phyloP scores from a whole-genome alignment of 768 basidiomycete genomes.

The Podaxis pistillaris region DNA sequence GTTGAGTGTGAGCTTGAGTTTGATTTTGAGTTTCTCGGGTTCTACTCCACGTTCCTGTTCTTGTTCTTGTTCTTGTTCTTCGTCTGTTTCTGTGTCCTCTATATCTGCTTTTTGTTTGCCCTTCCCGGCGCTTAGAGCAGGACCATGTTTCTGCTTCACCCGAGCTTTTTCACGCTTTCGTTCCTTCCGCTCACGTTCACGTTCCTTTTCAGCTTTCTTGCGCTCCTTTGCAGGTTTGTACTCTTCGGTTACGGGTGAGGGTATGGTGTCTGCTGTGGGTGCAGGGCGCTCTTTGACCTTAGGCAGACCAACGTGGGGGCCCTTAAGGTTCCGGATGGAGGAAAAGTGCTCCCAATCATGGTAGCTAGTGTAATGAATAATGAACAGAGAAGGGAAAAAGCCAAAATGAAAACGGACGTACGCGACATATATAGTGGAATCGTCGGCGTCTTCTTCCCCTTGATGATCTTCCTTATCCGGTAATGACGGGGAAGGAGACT shows the following conservation, averaged over 20 bases:
- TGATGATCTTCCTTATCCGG: conserved; percentile 22
- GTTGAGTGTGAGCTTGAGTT: conserved; percentile 14
- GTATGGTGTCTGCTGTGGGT: conserved; percentile 25
- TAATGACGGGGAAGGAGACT: background rate
- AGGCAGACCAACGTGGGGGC: conserved; percentile 79
- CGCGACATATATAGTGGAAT: conserved; percentile 76
- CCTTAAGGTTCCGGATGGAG: conserved; percentile 83
- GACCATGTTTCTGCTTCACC: conserved; percentile 15
- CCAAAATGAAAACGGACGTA: conserved; percentile 39
- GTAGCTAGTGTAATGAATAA: conserved; percentile 46
- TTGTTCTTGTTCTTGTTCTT: background rate
- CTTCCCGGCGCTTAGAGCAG: background rate
- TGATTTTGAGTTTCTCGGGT: conserved; percentile 11
- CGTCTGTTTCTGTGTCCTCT: background rate
- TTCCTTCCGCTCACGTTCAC: conserved; percentile 23
- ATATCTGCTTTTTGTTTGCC: background rate
- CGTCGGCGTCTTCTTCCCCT: conserved; percentile 17
- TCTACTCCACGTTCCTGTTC: background rate
- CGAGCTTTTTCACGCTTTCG: conserved; percentile 23
- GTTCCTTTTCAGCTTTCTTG: conserved; percentile 33
- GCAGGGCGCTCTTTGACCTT: conserved; percentile 52
- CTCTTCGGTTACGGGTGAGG: conserved; percentile 24
- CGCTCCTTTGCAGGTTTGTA: conserved; percentile 23
- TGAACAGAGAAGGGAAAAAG: background rate
- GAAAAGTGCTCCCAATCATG: conserved; percentile 97